Evolutionary conservation across 352 stramenopile species (phyloP), one percentile per base, ranked within the genome.

Genomic region (Hyaloperonospora brassicae): DNA sequence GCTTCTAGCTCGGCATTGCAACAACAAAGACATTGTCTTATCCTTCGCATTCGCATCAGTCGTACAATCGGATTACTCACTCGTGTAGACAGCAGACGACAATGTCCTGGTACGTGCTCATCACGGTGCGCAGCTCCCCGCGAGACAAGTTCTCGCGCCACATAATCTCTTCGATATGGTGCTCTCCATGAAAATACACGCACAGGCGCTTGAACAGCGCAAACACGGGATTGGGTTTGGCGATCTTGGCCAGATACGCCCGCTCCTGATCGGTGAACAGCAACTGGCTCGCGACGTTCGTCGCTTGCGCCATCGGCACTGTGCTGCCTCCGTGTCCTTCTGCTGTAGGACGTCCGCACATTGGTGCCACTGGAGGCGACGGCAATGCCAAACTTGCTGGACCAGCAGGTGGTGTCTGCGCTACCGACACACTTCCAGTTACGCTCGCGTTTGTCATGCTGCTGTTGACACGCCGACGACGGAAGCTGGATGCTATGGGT

Each of bases 151-250:
- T 93, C 46, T 94, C 84, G 12, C 84, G 68, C 84, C 84, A 94
- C 84, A 94, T 94, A 51, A 94, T 94, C 64, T 94, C 84, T 63
- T 91, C 84, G 12, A 93, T 58, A 52, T 94, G 84, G 48, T 93
- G 74, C 42, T 94, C 77, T 36, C 84, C 84, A 39, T 92, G 80
- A 49, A 94, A 94, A 58, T 94, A 94, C 0, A 87, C 68, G 30
- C 79, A 89, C 10, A 94, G 64, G 4, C 83, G 68, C 45, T 87
- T 87, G 50, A 94, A 94, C 9, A 93, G 67, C 13, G 76, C 75
- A 47, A 88, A 91, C 1, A 90, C 75, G 3, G 80, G 79, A 39
- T 82, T 90, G 5, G 79, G 82, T 25, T 80, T 89, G 44, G 80
- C 81, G 25, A 94, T 89, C 54, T 86, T 82, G 21, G 84, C 81